A percentile compares a stretch with the other conserved stretches of the same genome.
Conservation (phyloP, 441 rosid genomes). For the Adansonia madagascariensis region DNA sequence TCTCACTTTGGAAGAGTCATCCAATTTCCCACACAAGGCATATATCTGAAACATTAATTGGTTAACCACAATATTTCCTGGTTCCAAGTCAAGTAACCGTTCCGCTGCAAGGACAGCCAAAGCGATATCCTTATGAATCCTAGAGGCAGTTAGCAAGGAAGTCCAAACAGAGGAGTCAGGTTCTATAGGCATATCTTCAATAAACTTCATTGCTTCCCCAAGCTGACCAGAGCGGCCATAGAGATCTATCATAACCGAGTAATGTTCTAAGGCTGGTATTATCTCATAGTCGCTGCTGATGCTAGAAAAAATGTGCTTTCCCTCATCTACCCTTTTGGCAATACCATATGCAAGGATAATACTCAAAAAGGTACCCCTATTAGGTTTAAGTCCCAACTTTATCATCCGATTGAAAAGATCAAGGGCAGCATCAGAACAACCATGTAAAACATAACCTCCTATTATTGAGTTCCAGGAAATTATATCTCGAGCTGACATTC, state of each 20-base stretch:
- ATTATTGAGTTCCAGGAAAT: slow-evolving; percentile 79
- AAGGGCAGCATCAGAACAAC: slow-evolving; percentile 57
- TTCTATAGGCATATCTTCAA: slow-evolving; percentile 65
- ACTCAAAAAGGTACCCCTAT: slow-evolving; percentile 67
- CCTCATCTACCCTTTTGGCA: slow-evolving; percentile 66
- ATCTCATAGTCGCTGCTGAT: slow-evolving; percentile 59
- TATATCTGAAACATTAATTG: slow-evolving; percentile 49
- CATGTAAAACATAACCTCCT: slow-evolving; percentile 67
- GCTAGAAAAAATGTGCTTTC: slow-evolving; percentile 58
- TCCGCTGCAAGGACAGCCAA: slow-evolving; percentile 65
- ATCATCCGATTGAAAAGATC: slow-evolving; percentile 61
- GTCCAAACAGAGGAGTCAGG: slow-evolving; percentile 70
- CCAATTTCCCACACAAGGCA: slow-evolving; percentile 48
- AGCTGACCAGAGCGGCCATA: slow-evolving; percentile 78
- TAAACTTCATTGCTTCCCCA: slow-evolving; percentile 64
- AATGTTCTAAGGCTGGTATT: slow-evolving; percentile 69
- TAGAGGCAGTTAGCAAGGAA: slow-evolving; percentile 62
- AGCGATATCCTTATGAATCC: slow-evolving; percentile 56
- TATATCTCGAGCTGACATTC: slow-evolving; percentile 55
- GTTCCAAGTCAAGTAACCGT: slow-evolving; percentile 62
- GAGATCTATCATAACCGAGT: slow-evolving; percentile 66
- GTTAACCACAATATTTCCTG: slow-evolving; percentile 44
- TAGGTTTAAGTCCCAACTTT: slow-evolving; percentile 58
- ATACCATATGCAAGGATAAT: slow-evolving; percentile 65
- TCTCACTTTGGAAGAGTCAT: slow-evolving; percentile 47